Base-by-base conservation (phyloP, 148 eudicot species). In the Suaeda aralocaspica region DNA sequence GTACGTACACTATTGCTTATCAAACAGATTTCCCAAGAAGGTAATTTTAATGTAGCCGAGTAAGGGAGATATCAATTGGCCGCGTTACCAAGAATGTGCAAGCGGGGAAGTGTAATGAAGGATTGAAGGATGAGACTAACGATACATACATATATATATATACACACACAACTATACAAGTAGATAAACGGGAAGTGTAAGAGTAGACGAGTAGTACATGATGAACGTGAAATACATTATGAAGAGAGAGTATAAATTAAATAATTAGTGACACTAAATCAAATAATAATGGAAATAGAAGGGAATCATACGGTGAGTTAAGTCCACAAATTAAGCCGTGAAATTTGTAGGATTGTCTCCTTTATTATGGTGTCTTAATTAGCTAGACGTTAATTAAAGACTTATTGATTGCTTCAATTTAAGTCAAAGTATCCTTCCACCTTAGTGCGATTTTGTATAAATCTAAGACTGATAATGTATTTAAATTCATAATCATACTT, bases 281-380 rank as follows among this genome's bases (percentile, higher is more conserved):
- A 36, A 36, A 36, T 36, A 36, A 36, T 36, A 0, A 0, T 24
- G 26, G 69, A 16, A 2, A 45, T 26, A 22, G 50, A 48, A 49
- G 16, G 57, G 44, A 66, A 29, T 49, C 39, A 49, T 49, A 22
- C 19, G 49, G 41, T 45, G 25, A 28, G 42, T 30, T 26, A 36
- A 66, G 42, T 66, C 69, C 69, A 45, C 57, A 41, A 49, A 29
- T 48, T 26, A 48, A 66, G 69, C 25, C 69, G 58, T 66, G 25
- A 66, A 25, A 66, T 66, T 30, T 48, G 69, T 30, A 5, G 24
- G 42, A 29, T 3, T 66, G 69, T 66, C 69, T 49, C 69, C 28
- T 18, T 36, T 4, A n/a, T n/a, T n/a, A n/a, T n/a, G n/a, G n/a
- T 36, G 41, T 36, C 5, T 36, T 36, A 36, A 36, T 36, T 36